phyloP scores from a whole-genome alignment of 2,329 filamentous ascomycete species.

The Ophiobolus disseminans region DNA sequence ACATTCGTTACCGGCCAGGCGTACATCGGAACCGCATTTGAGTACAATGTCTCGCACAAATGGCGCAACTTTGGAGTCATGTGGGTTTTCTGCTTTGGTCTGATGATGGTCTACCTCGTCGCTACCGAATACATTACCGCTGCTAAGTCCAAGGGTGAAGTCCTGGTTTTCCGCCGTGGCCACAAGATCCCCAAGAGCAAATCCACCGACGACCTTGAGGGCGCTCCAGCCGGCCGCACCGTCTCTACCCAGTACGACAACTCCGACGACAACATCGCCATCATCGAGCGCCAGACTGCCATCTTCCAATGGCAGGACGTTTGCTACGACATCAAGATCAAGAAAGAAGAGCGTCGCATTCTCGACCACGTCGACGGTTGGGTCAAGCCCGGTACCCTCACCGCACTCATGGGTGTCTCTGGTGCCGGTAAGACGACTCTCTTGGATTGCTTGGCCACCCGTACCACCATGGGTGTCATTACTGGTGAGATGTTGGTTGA shows the following conservation, averaged over 20 bases:
- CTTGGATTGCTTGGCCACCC: slow-evolving; percentile 82
- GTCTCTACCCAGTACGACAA: slow-evolving; percentile 46
- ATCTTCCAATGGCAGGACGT: slow-evolving; percentile 88
- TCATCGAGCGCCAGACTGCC: slow-evolving; percentile 70
- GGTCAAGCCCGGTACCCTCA: slow-evolving; percentile 87
- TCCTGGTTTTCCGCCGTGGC: slow-evolving; percentile 58
- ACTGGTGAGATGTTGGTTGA: slow-evolving; percentile 87
- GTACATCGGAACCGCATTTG: slow-evolving; percentile 45
- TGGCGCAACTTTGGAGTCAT: slow-evolving; percentile 59
- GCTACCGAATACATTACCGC: slow-evolving; percentile 57
- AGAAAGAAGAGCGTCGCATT: slow-evolving; percentile 75
- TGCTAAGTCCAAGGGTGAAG: slow-evolving; percentile 61
- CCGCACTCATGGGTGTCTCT: slow-evolving; percentile 88
- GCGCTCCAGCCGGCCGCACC: slow-evolving; percentile 36
- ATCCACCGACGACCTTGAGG: slow-evolving; percentile 52
- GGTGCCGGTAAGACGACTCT: slow-evolving; percentile 96
- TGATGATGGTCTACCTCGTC: slow-evolving; percentile 52
- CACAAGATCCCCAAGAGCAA: slow-evolving; percentile 59
- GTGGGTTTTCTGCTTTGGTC: slow-evolving; percentile 53
- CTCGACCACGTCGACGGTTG: slow-evolving; percentile 88
- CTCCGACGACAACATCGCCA: slow-evolving; percentile 49
- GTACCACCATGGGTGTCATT: slow-evolving; percentile 88
- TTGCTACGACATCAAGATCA: slow-evolving; percentile 81
- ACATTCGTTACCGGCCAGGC: slow-evolving; percentile 49
- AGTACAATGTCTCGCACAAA: slow-evolving; percentile 49